These are phyloP conservation scores for Sanghuangporus baumii DNA, from an alignment of 1,284 basidiomycete genomes.

Conservation along the genomic window DNA sequence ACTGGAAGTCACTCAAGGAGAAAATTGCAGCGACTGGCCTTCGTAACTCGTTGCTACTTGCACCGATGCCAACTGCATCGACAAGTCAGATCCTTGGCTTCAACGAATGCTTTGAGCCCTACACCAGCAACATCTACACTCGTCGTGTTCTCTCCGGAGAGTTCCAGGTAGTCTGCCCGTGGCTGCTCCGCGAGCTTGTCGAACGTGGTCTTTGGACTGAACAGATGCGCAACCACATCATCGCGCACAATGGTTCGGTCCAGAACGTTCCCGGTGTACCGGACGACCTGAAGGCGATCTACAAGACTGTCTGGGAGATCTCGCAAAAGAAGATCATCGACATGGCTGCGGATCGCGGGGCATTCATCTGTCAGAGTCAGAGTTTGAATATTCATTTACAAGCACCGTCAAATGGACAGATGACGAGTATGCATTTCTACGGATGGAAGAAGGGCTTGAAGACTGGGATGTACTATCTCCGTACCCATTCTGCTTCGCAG, in stretches of 20 bases:
- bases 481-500: constrained; percentile 90
- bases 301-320: constrained; percentile 99
- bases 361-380: constrained; percentile 96
- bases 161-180: constrained; percentile 99
- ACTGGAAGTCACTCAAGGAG: constrained; percentile 87
- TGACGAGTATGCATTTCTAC: constrained; percentile 99
- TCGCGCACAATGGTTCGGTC: constrained; percentile 94
- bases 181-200: constrained; percentile 96
- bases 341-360: constrained; percentile 96
- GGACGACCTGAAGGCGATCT: constrained; percentile 89
- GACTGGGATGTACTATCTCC: constrained; percentile 97
- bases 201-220: constrained; percentile 96
- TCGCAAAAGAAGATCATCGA: constrained; percentile 98
- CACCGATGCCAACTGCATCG: constrained; percentile 98
- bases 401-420: constrained; percentile 87
- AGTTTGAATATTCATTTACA: constrained; percentile 92
- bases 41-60: constrained; percentile 90
- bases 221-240: constrained; percentile 99
- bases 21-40: constrained; percentile 86
- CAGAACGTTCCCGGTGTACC: constrained; percentile 88
- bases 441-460: constrained; percentile 99
- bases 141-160: constrained; percentile 99
- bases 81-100: constrained; percentile 98
- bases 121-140: constrained; percentile 98
- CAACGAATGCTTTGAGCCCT: constrained; percentile 98